Evolutionary conservation across 1,284 basidiomycete species (phyloP).

Genomic region (Pyrrhoderma noxium): DNA sequence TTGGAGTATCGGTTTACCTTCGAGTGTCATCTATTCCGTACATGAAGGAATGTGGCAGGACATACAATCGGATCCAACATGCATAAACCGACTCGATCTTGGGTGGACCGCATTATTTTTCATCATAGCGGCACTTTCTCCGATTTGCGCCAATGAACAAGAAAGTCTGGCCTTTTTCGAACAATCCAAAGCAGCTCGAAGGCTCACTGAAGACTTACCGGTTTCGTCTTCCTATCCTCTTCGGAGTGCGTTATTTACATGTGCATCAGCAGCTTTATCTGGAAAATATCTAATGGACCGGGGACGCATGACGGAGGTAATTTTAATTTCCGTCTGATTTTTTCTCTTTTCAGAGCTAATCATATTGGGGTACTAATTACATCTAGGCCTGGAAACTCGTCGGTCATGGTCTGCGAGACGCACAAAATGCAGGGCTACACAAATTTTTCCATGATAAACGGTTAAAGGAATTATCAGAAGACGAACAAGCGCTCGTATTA

Average conservation of each 20-base stretch:
- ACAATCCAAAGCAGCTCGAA: constrained; percentile 37
- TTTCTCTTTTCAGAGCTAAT: background rate
- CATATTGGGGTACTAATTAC: background rate
- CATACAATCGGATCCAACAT: constrained; percentile 31
- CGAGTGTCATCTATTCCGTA: constrained; percentile 37
- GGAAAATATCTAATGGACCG: constrained; percentile 38
- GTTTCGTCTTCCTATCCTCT: constrained; percentile 28
- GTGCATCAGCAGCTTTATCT: constrained; percentile 39
- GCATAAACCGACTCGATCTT: constrained; percentile 19
- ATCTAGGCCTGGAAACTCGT: constrained; percentile 47
- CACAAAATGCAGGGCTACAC: constrained; percentile 43
- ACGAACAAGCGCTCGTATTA: constrained; percentile 29
- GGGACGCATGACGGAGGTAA: constrained; percentile 29
- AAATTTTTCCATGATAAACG: constrained; percentile 38
- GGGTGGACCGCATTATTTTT: constrained; percentile 45
- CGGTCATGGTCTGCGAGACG: constrained; percentile 37
- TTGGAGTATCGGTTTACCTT: constrained; percentile 45
- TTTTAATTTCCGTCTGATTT: background rate
- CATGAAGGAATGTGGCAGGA: constrained; percentile 41
- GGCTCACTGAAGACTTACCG: constrained; percentile 39
- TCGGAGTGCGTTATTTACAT: constrained; percentile 37
- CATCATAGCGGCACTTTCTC: constrained; percentile 37
- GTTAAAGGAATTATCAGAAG: constrained; percentile 40
- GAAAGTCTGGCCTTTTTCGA: constrained; percentile 34
- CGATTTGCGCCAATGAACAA: constrained; percentile 23